Conservation (phyloP, 1,139 yeast species). For the Scheffersomyces insectosa region DNA sequence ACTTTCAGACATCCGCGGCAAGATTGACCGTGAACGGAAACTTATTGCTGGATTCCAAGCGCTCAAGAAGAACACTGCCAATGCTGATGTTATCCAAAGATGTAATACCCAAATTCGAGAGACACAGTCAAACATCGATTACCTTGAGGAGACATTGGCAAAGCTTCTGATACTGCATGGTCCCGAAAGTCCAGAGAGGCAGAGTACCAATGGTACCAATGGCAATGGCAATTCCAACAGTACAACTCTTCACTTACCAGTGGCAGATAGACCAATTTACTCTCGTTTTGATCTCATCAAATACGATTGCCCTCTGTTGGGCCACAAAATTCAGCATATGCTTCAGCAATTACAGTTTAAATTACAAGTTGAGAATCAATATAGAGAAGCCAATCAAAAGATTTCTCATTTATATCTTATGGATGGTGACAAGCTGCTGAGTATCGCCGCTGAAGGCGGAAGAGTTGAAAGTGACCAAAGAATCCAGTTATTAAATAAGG, state of each 20-base stretch:
- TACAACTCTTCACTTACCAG: conserved; percentile 4
- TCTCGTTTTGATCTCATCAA: conserved; percentile 80
- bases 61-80: conserved; percentile 73
- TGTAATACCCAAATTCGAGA: conserved; percentile 91
- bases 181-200: conserved; percentile 6
- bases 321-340: conserved; percentile 96
- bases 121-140: conserved; percentile 87
- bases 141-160: conserved; percentile 73
- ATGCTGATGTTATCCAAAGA: conserved; percentile 81
- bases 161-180: conserved; percentile 52
- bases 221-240: conserved; percentile 6
- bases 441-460: conserved; percentile 88
- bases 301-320: conserved; percentile 91
- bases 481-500: conserved; percentile 77
- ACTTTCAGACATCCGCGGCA: conserved; percentile 67
- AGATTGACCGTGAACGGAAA: conserved; percentile 85
- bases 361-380: conserved; percentile 89
- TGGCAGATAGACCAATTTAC: conserved; percentile 42
- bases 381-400: conserved; percentile 88
- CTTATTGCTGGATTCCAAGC: conserved; percentile 86
- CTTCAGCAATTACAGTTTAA: conserved; percentile 91
- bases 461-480: conserved; percentile 81
- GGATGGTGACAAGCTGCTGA: conserved; percentile 87
- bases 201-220: conserved; percentile 2
- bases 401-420: conserved; percentile 79